Conservation (phyloP, 2,329 filamentous ascomycete genomes). For the Alternaria angustiovoidea region DNA sequence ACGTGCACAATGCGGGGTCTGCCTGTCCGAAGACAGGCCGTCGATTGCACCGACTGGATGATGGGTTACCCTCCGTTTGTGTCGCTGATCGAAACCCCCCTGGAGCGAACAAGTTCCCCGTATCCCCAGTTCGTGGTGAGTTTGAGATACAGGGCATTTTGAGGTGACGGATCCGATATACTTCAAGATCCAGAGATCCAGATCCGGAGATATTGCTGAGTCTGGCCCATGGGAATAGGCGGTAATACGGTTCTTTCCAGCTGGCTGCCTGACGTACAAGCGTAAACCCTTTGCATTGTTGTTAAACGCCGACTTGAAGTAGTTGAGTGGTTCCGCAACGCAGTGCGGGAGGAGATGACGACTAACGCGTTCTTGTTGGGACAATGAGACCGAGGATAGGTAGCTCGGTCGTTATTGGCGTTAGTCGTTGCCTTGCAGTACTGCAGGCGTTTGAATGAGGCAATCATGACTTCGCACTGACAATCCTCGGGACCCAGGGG, state of each 20-base stretch:
- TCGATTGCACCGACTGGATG: slow-evolving; percentile 1
- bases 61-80: background rate
- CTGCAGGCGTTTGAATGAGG: background rate
- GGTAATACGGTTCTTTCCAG: background rate
- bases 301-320: background rate
- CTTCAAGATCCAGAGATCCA: background rate
- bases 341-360: background rate
- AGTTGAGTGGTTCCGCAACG: background rate
- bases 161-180: background rate
- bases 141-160: background rate
- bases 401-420: background rate
- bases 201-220: background rate
- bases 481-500: background rate
- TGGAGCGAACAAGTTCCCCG: background rate
- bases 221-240: background rate
- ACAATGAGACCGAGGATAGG: background rate
- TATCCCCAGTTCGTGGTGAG: background rate
- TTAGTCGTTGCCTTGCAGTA: background rate
- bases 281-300: background rate
- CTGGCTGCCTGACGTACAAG: background rate
- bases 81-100: background rate
- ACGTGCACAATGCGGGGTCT: background rate
- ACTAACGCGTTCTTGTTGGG: background rate
- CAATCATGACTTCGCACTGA: background rate
- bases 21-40: slow-evolving; percentile 3